phyloP scores from a whole-genome alignment of 139 green algal genomes.

The Tetradesmus obliquus region DNA sequence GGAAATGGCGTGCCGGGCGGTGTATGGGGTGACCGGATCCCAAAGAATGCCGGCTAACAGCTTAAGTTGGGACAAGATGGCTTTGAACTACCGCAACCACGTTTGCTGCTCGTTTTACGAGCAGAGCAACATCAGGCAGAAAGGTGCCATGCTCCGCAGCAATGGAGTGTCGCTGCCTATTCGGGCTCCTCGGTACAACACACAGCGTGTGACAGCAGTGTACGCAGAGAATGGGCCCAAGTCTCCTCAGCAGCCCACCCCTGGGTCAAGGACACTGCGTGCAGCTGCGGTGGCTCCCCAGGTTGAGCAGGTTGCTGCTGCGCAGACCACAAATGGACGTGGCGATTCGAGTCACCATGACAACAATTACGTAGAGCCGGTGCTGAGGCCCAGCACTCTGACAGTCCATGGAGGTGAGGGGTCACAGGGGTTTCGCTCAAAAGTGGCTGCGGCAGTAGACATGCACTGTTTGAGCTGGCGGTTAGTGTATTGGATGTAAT shows the following conservation, averaged over 20 bases:
- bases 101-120: constrained; percentile 13
- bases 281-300: constrained; percentile 25
- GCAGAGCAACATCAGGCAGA: constrained; percentile 9
- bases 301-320: neutral
- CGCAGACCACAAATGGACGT: constrained; percentile 21
- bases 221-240: neutral
- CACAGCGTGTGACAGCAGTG: neutral
- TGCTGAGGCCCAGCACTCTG: constrained; percentile 31
- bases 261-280: neutral
- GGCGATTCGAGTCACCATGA: neutral
- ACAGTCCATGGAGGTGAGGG: constrained; percentile 32
- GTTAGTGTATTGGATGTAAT: neutral
- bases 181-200: neutral
- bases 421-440: constrained; percentile 18
- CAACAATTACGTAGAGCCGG: constrained; percentile 29
- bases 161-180: neutral
- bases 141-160: constrained; percentile 25
- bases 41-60: neutral
- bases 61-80: neutral
- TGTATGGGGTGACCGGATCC: neutral
- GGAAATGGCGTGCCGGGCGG: neutral
- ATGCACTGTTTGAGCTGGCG: neutral
- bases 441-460: neutral
- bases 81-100: constrained; percentile 14
- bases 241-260: neutral